Evolutionary conservation across 2,329 filamentous ascomycete species (phyloP).

Genomic region (Drechslera avenae): DNA sequence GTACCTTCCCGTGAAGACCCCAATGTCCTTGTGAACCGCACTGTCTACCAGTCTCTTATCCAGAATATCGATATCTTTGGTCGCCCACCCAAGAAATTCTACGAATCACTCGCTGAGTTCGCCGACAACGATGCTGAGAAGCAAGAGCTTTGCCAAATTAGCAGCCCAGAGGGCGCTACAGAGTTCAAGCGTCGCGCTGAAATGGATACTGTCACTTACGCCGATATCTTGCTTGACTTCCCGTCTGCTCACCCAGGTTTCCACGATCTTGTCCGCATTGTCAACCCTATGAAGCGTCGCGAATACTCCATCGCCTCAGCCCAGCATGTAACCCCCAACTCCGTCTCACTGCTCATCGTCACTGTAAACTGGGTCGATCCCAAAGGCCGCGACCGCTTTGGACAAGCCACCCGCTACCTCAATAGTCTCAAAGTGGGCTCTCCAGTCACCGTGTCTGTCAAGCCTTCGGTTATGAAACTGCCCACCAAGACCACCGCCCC

Average conservation of each 20-base stretch:
- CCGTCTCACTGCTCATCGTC: conserved; percentile 94
- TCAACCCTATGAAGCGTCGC: conserved; percentile 89
- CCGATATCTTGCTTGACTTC: conserved; percentile 89
- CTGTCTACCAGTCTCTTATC: conserved; percentile 85
- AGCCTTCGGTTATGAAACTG: conserved; percentile 99
- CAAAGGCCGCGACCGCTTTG: conserved; percentile 84
- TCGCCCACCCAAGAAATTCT: conserved; percentile 96
- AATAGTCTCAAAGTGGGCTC: conserved; percentile 75
- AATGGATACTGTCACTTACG: conserved; percentile 88
- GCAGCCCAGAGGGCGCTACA: conserved; percentile 72
- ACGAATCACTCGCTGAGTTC: conserved; percentile 87
- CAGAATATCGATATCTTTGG: conserved; percentile 98
- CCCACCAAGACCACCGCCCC: conserved; percentile 84
- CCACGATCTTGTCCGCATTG: conserved; percentile 85
- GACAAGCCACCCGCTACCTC: conserved; percentile 91
- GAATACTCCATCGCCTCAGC: conserved; percentile 99
- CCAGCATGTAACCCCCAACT: conserved; percentile 87
- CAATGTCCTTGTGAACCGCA: conserved; percentile 79
- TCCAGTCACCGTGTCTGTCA: conserved; percentile 88
- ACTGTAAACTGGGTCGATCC: conserved; percentile 95
- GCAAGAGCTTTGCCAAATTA: conserved; percentile 76
- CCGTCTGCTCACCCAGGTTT: conserved; percentile 85
- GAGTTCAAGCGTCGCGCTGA: conserved; percentile 94
- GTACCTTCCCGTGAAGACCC: conserved; percentile 83
- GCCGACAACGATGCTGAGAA: conserved; percentile 82